Conservation (phyloP, 1,284 basidiomycete species). For the Schizopora paradoxa region DNA sequence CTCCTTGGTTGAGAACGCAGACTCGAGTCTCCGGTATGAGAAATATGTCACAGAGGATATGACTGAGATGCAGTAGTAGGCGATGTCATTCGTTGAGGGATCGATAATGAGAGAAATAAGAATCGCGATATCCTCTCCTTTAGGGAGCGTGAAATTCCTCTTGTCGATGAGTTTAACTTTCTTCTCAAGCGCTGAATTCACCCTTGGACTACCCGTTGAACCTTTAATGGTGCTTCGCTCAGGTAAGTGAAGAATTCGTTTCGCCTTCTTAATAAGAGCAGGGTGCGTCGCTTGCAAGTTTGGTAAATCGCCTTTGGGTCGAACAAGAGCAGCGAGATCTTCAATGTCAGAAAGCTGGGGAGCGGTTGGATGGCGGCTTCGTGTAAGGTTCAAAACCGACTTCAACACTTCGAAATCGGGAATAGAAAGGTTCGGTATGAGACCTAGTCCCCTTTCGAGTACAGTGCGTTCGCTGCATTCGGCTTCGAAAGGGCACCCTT, state of each 20-base stretch:
- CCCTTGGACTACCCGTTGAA: conserved; percentile 28
- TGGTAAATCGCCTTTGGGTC: conserved; percentile 37
- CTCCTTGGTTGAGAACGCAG: conserved; percentile 20
- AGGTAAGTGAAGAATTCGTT: conserved; percentile 38
- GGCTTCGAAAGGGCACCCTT: conserved; percentile 35
- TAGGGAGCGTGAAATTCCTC: conserved; percentile 39
- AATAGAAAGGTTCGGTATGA: conserved; percentile 41
- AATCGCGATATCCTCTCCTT: conserved; percentile 39
- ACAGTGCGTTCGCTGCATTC: conserved; percentile 35
- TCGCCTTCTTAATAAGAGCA: conserved; percentile 38
- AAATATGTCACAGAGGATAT: too few relatives aligned
- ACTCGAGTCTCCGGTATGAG: too few relatives aligned
- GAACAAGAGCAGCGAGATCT: conserved; percentile 35
- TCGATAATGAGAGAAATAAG: conserved; percentile 39
- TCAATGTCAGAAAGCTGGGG: conserved; percentile 21
- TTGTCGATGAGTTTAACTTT: conserved; percentile 33
- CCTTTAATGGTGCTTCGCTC: conserved; percentile 19
- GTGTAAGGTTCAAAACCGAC: conserved; percentile 32
- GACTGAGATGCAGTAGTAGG: conserved; percentile 33
- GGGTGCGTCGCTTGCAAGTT: conserved; percentile 37
- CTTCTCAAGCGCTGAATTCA: conserved; percentile 35
- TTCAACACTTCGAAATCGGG: conserved; percentile 35
- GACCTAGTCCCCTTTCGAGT: conserved; percentile 34
- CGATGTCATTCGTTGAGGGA: conserved; percentile 30
- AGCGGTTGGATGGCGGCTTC: conserved; percentile 11